Evolutionary conservation across 2,329 filamentous ascomycete species (phyloP).

Genomic region (Scytalidium sp.): DNA sequence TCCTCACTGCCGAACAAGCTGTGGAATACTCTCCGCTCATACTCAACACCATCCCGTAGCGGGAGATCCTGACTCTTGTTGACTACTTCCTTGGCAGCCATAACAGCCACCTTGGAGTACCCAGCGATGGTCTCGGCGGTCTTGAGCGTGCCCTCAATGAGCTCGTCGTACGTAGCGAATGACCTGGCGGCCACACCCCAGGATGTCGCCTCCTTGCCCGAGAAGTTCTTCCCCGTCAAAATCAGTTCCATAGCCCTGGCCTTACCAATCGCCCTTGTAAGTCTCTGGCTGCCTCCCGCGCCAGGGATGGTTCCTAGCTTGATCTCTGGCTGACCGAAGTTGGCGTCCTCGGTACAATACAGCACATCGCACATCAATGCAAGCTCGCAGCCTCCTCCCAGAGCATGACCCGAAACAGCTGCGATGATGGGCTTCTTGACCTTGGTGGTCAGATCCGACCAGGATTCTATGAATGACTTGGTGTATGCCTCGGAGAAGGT

Average conservation of each 20-base stretch:
- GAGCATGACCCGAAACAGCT: conserved; percentile 89
- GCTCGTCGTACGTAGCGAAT: conserved; percentile 75
- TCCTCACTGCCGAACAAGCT: conserved; percentile 89
- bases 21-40: conserved; percentile 91
- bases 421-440: conserved; percentile 94
- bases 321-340: conserved; percentile 96
- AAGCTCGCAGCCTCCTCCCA: conserved; percentile 93
- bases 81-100: conserved; percentile 95
- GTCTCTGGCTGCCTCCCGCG: conserved; percentile 83
- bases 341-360: conserved; percentile 82
- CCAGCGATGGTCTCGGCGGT: conserved; percentile 88
- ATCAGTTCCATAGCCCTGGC: conserved; percentile 88
- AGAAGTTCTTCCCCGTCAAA: conserved; percentile 80
- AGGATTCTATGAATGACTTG: conserved; percentile 89
- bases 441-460: conserved; percentile 79
- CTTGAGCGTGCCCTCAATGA: conserved; percentile 76
- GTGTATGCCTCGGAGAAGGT: conserved; percentile 87
- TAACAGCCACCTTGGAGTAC: conserved; percentile 81
- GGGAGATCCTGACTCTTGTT: conserved; percentile 96
- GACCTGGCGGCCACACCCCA: conserved; percentile 88
- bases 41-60: conserved; percentile 88
- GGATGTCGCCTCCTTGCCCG: conserved; percentile 76
- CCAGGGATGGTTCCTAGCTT: conserved; percentile 92
- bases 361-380: conserved; percentile 97
- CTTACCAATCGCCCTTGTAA: conserved; percentile 82